Conservation (phyloP, 192 early-diverging fungal genomes). For the Backusella mclennaniae region DNA sequence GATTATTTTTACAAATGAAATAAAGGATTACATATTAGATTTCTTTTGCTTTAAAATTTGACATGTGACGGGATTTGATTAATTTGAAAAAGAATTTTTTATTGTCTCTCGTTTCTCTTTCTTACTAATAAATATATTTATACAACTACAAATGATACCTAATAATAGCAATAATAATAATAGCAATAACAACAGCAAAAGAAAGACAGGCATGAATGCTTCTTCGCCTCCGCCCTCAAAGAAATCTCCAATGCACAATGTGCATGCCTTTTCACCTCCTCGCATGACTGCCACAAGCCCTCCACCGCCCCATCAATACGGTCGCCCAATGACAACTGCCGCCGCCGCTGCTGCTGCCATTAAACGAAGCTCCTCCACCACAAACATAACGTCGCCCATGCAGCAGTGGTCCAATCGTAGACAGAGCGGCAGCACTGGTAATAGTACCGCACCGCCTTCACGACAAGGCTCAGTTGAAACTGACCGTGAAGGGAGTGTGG, state of each 20-base stretch:
- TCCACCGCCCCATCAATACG: not conserved
- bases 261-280: conserved; percentile 4
- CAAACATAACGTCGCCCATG: not conserved
- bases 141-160: not conserved
- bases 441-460: not conserved
- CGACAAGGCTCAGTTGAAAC: conserved; percentile 24
- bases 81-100: no score
- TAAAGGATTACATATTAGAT: no score
- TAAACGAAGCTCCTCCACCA: not conserved
- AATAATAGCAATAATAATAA: not conserved
- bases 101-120: no score
- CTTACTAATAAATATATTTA: no score
- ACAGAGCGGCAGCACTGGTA: not conserved
- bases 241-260: not conserved
- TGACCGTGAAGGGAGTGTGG: conserved; percentile 17
- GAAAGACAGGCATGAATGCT: not conserved
- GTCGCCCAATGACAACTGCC: conserved; percentile 19
- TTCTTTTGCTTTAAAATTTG: no score
- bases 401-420: not conserved
- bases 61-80: no score
- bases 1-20: no score
- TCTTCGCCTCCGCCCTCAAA: conserved; percentile 8
- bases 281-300: not conserved
- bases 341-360: conserved; percentile 19
- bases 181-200: not conserved